Conservation (phyloP, 2,329 filamentous ascomycete genomes). For the Bipolaris gigantea region DNA sequence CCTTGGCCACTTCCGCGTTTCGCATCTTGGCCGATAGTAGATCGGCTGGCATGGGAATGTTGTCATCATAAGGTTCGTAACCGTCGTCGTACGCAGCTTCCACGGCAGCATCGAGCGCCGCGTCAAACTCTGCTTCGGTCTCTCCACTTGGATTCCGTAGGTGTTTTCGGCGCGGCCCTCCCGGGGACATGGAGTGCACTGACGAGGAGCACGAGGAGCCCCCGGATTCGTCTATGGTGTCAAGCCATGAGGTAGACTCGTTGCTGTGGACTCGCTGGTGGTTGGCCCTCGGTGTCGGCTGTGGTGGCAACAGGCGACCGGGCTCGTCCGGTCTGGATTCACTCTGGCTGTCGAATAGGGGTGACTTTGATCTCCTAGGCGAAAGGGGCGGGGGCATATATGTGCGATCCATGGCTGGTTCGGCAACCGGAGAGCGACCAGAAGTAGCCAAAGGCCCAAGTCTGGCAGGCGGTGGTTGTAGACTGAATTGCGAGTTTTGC, state of each 20-base stretch:
- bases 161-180: constrained; percentile 68
- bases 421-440: constrained; percentile 30
- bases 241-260: constrained; percentile 88
- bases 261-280: constrained; percentile 64
- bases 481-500: constrained; percentile 33
- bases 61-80: constrained; percentile 68
- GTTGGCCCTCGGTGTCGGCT: constrained; percentile 21
- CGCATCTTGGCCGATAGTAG: constrained; percentile 47
- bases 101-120: constrained; percentile 89
- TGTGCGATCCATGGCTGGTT: constrained; percentile 57
- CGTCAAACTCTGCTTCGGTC: constrained; percentile 90
- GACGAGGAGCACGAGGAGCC: constrained; percentile 75
- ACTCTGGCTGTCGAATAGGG: constrained; percentile 26
- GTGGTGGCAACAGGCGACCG: constrained; percentile 25
- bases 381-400: constrained; percentile 74
- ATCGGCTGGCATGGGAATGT: constrained; percentile 35
- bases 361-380: constrained; percentile 61
- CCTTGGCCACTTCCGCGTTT: constrained; percentile 74
- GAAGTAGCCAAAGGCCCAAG: constrained; percentile 21
- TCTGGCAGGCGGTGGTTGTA: constrained; percentile 42
- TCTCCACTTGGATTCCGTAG: constrained; percentile 68
- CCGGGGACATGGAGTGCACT: constrained; percentile 77
- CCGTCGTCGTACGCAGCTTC: constrained; percentile 95
- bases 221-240: constrained; percentile 88
- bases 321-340: constrained; percentile 26